Evolutionary conservation across 2,329 filamentous ascomycete genomes (phyloP), one percentile per base, ranked within the genome.

Genomic region (Ophidiomyces ophidiicola): DNA sequence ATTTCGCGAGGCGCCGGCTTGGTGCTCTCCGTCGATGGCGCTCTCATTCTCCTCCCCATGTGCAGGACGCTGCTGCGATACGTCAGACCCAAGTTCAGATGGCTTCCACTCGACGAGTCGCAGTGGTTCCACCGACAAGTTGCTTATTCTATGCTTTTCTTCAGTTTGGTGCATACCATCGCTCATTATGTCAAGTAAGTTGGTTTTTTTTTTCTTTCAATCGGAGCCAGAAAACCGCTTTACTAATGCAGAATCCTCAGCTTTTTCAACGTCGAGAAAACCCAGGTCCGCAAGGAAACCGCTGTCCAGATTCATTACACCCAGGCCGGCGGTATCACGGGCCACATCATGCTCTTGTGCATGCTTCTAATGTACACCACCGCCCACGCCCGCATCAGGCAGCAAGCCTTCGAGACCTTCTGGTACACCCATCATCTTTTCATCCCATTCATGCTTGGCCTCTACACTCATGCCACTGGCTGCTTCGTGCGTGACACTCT

Each of bases 351-450:
- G 90, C 74, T 96, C 18, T 70, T 98, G n/a, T 96, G 87, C 71
- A 98, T 98, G 90, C 67, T 98, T 46, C 66, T 98, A 46, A 98
- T 98, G 72, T 98, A 93, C 65, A 98, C 90, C 1, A 94, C 87
- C 0, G 82, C 90, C 2, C 90, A 98, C 57, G 74, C 81, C 52
- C 82, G 84, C 49, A 96, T 98, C 48, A 82, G 90, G 39, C 88
- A 96, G 58, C 90, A 98, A 58, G 93, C 85, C 0, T 98, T 87
- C 56, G 90, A 98, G 65, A 92, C 88, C 0, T 98, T 98, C 60
- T 98, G 90, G 90, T 98, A 98, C 64, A 94, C 86, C 0, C 90
- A 98, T 62, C 90, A 98, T 54, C 74, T 98, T n/a, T 96, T 96
- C 55, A 82, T 98, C 44, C 88, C 90, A 1, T 98, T 98, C 62